These are phyloP conservation scores for Aureobasidium sp. DNA, from an alignment of 2,329 filamentous ascomycete genomes.

Conservation along the genomic window DNA sequence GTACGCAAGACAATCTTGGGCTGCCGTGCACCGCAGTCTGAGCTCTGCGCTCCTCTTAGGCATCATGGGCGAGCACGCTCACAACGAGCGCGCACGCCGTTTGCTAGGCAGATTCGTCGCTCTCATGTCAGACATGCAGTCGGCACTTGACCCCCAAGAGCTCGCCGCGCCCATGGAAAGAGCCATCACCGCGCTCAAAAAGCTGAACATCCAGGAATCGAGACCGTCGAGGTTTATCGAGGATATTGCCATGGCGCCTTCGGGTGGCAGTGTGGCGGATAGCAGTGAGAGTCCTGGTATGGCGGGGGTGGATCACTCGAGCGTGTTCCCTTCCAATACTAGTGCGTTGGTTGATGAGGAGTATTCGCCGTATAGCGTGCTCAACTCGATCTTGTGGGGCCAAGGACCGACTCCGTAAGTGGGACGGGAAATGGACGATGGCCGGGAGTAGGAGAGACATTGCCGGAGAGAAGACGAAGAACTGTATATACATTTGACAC, in stretches of 20 bases:
- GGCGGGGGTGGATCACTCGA: slow-evolving; percentile 11
- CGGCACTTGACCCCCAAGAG: slow-evolving; percentile 41
- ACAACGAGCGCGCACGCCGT: slow-evolving; percentile 39
- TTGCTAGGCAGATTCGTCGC: slow-evolving; percentile 42
- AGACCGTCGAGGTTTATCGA: slow-evolving; percentile 20
- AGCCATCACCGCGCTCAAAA: slow-evolving; percentile 40
- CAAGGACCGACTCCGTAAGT: slow-evolving; percentile 6
- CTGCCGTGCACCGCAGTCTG: slow-evolving; percentile 37
- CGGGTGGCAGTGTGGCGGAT: neutral
- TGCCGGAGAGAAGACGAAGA: neutral
- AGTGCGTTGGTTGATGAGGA: slow-evolving; percentile 33
- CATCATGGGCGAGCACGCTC: slow-evolving; percentile 38
- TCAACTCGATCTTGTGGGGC: slow-evolving; percentile 44
- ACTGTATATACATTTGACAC: neutral
- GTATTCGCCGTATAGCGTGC: slow-evolving; percentile 40
- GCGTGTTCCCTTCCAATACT: neutral
- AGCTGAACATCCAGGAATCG: slow-evolving; percentile 32
- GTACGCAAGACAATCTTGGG: slow-evolving; percentile 39
- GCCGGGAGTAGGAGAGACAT: neutral
- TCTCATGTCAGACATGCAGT: slow-evolving; percentile 41
- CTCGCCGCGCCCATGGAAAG: slow-evolving; percentile 42
- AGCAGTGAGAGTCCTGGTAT: slow-evolving; percentile 12
- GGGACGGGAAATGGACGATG: neutral
- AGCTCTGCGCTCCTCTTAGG: slow-evolving; percentile 39
- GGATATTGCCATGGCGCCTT: slow-evolving; percentile 18